Percentiles rank a stretch among this genome's conserved stretches.
Evolutionary conservation across 129 eudicot genomes (phyloP).

Genomic region (Flaveria trinervia): DNA sequence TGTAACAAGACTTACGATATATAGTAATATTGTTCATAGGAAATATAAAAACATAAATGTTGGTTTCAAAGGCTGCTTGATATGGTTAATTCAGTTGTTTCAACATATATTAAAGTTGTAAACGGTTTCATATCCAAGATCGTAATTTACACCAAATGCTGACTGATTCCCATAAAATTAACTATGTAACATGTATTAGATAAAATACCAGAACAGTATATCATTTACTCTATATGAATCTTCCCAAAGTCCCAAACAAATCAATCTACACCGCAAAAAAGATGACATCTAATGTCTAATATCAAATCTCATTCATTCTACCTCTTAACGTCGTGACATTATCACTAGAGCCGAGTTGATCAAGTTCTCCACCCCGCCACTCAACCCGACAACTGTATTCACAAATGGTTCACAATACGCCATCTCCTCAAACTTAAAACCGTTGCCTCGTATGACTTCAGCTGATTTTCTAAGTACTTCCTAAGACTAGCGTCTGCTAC

Average conservation of each 20-base stretch:
- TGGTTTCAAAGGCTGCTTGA: too few species aligned
- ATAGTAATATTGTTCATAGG: too few species aligned
- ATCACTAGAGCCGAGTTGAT: constrained; percentile 56
- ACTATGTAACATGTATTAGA: not conserved
- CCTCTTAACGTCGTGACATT: constrained; percentile 38
- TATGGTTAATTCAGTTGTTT: too few species aligned
- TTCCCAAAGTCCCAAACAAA: not conserved
- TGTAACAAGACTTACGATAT: too few species aligned
- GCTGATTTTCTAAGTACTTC: constrained; percentile 55
- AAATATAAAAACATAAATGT: too few species aligned
- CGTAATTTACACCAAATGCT: too few species aligned
- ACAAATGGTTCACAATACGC: constrained; percentile 37
- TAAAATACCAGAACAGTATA: not conserved
- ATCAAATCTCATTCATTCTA: constrained; percentile 7
- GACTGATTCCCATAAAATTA: too few species aligned
- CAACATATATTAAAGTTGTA: too few species aligned
- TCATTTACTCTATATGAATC: not conserved
- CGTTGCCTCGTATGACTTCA: constrained; percentile 29
- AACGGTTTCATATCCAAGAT: too few species aligned
- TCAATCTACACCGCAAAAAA: constrained; percentile 29
- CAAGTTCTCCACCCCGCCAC: constrained; percentile 40
- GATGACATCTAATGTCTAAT: not conserved
- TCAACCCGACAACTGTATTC: constrained; percentile 52
- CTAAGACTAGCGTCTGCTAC: constrained; percentile 77
- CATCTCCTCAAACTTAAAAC: constrained; percentile 25